Percentiles rank a stretch among this genome's conserved stretches.
Evolutionary conservation across 2,329 filamentous ascomycete species (phyloP).

Genomic region (Apiospora rasikravindrae): DNA sequence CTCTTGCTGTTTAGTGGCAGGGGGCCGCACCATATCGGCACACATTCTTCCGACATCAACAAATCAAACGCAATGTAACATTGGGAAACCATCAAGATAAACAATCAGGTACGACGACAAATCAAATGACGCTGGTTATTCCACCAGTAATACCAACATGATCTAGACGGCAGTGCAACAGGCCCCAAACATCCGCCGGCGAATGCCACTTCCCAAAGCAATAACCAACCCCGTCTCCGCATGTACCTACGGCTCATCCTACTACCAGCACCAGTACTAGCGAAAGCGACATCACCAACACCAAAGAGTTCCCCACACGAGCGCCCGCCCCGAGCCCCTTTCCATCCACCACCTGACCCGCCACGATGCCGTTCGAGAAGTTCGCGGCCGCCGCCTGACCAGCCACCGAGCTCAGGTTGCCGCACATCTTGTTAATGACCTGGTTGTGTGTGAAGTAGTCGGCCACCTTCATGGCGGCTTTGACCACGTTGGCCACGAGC

Average conservation of each 20-base stretch:
- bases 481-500: neutral
- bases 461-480: neutral
- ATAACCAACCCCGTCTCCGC: neutral
- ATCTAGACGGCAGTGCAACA: neutral
- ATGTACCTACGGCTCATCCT: neutral
- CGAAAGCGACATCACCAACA: neutral
- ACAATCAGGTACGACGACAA: neutral
- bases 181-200: neutral
- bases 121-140: neutral
- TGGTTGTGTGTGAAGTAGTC: neutral
- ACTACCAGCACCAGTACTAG: neutral
- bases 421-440: neutral
- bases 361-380: conserved; percentile 17
- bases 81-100: neutral
- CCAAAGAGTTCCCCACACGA: neutral
- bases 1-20: neutral
- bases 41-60: neutral
- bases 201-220: neutral
- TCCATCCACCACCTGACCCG: conserved; percentile 1
- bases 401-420: conserved; percentile 2
- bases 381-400: neutral
- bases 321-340: neutral
- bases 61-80: neutral
- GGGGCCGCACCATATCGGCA: neutral
- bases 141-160: neutral